These are phyloP conservation scores for Vickermania ingenoplastis DNA, from an alignment of 208 protist species.

Conservation along the genomic window DNA sequence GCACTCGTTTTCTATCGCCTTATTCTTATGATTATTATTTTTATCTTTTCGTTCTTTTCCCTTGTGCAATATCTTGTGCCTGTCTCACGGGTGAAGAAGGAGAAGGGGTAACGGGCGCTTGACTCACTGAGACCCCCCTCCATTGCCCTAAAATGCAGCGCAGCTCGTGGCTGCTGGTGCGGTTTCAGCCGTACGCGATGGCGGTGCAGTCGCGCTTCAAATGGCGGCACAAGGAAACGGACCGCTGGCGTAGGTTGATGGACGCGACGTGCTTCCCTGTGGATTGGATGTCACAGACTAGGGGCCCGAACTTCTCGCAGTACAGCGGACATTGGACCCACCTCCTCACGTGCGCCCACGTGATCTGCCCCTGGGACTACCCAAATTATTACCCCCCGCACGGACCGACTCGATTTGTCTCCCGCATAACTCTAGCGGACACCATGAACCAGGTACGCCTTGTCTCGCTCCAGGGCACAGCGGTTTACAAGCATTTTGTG, in stretches of 20 bases:
- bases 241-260: conserved; percentile 86
- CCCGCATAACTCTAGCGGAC: conserved; percentile 76
- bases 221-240: conserved; percentile 88
- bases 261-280: conserved; percentile 81
- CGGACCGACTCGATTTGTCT: conserved; percentile 79
- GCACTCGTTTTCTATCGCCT: no score
- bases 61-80: conserved; percentile 2
- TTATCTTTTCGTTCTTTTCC: conserved; percentile 11
- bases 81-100: no score
- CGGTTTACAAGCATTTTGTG: conserved; percentile 83
- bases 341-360: conserved; percentile 83
- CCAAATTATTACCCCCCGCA: conserved; percentile 83
- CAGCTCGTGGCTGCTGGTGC: conserved; percentile 17
- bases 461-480: conserved; percentile 65
- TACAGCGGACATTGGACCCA: conserved; percentile 87
- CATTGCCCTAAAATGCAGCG: no score
- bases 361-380: conserved; percentile 87
- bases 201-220: conserved; percentile 84
- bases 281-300: conserved; percentile 78
- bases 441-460: conserved; percentile 81
- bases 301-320: conserved; percentile 65
- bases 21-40: no score
- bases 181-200: conserved; percentile 85
- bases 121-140: no score
- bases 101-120: no score